A percentile compares a stretch with the other conserved stretches of the same genome.
phyloP scores from a whole-genome alignment of 1,284 basidiomycete genomes.

The Coniferiporia weirii region DNA sequence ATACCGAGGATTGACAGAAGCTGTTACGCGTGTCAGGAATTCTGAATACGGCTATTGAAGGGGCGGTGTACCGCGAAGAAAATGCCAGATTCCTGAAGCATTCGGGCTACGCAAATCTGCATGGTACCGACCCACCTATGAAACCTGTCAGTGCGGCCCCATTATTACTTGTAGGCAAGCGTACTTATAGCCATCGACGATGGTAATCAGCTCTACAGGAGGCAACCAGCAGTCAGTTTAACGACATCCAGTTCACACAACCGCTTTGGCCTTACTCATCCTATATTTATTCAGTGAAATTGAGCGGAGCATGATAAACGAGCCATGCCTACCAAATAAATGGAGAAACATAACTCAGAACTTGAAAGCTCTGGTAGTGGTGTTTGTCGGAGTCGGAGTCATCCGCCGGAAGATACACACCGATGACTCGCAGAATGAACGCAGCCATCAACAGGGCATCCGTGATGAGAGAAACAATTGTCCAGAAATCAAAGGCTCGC shows the following conservation, averaged over 20 bases:
- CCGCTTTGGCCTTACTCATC: conserved; percentile 63
- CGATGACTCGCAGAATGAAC: conserved; percentile 68
- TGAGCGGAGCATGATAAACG: not conserved
- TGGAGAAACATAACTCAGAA: conserved; percentile 81
- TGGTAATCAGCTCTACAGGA: conserved; percentile 62
- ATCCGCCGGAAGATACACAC: conserved; percentile 44
- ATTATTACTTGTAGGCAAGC: conserved; percentile 1
- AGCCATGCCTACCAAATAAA: conserved; percentile 66
- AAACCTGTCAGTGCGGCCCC: not conserved
- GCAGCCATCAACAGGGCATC: conserved; percentile 69
- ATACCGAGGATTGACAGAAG: conserved; percentile 75
- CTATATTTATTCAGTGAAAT: conserved; percentile 30
- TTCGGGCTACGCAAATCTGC: conserved; percentile 83
- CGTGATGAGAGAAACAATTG: conserved; percentile 63
- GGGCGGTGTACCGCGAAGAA: conserved; percentile 70
- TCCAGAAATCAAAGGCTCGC: conserved; percentile 81
- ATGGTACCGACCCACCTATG: conserved; percentile 73
- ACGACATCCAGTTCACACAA: conserved; percentile 5
- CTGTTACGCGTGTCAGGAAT: conserved; percentile 31
- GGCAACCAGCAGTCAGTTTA: conserved; percentile 5
- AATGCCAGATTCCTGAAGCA: conserved; percentile 90
- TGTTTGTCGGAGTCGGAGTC: conserved; percentile 29
- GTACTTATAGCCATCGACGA: conserved; percentile 79
- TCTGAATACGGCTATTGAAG: conserved; percentile 14
- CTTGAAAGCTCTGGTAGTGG: conserved; percentile 77